These are phyloP conservation scores for Spizellomyces punctatus DNA, from an alignment of 192 early-diverging fungal genomes.

Conservation along the genomic window DNA sequence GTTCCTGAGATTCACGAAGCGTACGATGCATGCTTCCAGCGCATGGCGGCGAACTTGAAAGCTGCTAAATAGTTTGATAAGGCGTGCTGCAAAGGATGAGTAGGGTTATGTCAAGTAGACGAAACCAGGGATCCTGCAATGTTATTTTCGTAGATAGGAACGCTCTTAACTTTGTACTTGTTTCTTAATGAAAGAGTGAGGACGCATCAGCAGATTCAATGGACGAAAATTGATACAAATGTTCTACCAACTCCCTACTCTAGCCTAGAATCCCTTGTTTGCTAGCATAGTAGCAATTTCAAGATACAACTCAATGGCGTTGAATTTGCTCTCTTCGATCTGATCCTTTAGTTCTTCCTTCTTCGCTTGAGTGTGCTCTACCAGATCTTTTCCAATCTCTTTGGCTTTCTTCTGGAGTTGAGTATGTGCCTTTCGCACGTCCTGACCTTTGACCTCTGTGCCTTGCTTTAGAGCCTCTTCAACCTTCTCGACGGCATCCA, in stretches of 20 bases:
- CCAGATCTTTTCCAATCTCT: not conserved
- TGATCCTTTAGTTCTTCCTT: conserved; percentile 10
- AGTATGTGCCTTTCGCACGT: not conserved
- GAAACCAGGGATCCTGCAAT: no score
- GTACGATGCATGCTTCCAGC: conserved; percentile 34
- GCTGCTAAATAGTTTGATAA: not conserved
- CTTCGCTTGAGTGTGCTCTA: not conserved
- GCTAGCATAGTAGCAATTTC: conserved; percentile 62
- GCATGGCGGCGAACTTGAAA: conserved; percentile 32
- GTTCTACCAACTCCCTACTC: no score
- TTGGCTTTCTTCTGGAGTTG: conserved; percentile 9
- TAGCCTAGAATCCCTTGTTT: conserved; percentile 58
- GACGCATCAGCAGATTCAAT: no score
- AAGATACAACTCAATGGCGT: conserved; percentile 72
- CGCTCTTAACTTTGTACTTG: no score
- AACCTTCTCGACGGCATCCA: conserved; percentile 11
- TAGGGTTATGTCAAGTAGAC: no score
- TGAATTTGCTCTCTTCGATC: conserved; percentile 50
- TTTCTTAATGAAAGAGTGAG: no score
- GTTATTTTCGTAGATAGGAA: no score
- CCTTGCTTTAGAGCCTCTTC: conserved; percentile 12
- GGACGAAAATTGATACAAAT: no score
- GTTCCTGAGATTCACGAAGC: conserved; percentile 29
- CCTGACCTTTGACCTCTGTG: not conserved
- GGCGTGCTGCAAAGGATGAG: no score